These are phyloP conservation scores for Cryptococcus sp. DNA, from an alignment of 1,284 basidiomycete genomes.

Conservation along the genomic window DNA sequence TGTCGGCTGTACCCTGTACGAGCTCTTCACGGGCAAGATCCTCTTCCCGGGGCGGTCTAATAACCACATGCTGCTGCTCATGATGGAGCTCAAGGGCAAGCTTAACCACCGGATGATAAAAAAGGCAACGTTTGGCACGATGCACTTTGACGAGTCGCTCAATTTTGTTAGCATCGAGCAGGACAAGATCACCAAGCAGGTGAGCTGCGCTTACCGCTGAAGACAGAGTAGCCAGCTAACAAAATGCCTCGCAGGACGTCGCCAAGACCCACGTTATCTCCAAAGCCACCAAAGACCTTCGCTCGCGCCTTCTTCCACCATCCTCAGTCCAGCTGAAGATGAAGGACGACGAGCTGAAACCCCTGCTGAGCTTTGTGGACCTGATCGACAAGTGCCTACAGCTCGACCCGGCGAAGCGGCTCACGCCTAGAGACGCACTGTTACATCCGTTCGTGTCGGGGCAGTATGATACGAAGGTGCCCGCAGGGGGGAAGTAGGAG, in stretches of 20 bases:
- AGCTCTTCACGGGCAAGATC: conserved; percentile 97
- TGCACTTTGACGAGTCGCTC: conserved; percentile 87
- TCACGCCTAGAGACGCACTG: conserved; percentile 83
- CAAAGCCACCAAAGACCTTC: conserved; percentile 78
- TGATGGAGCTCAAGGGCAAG: conserved; percentile 95
- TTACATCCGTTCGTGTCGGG: conserved; percentile 72
- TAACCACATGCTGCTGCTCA: conserved; percentile 94
- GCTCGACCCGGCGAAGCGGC: conserved; percentile 81
- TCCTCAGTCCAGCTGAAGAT: conserved; percentile 65
- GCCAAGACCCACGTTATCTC: conserved; percentile 75
- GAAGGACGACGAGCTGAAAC: conserved; percentile 81
- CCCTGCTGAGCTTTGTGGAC: conserved; percentile 81
- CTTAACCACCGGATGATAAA: conserved; percentile 93
- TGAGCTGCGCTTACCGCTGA: conserved; percentile 54
- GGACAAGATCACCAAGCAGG: conserved; percentile 75
- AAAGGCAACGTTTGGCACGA: conserved; percentile 82
- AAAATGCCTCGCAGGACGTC: conserved; percentile 59
- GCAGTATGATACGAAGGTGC: not conserved
- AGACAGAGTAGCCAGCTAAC: conserved; percentile 2
- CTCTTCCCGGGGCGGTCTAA: conserved; percentile 95
- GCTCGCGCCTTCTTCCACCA: conserved; percentile 75
- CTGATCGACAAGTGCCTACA: conserved; percentile 85
- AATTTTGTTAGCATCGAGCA: conserved; percentile 65
- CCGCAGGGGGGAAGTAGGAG: too few species aligned
- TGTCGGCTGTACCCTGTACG: conserved; percentile 94